A percentile compares a stretch with the other conserved stretches of the same genome.
Evolutionary conservation across 805 yeast species (phyloP).

Genomic region (Saccharomyces eubayanus): DNA sequence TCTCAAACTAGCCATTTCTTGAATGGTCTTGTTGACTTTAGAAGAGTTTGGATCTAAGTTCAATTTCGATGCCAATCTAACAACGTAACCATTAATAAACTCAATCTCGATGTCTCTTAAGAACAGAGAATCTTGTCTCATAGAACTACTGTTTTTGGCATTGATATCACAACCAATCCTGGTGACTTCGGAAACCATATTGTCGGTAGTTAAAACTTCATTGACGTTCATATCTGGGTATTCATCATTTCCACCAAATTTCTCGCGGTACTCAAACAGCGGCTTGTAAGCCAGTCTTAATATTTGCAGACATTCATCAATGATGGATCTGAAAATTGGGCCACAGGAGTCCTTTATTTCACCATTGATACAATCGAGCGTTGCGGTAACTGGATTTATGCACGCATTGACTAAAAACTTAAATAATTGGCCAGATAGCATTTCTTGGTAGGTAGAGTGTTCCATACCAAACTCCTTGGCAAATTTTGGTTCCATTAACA

Average conservation of each 20-base stretch:
- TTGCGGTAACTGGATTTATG: constrained; percentile 75
- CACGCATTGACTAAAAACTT: constrained; percentile 76
- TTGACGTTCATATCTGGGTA: constrained; percentile 26
- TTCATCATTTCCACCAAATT: constrained; percentile 12
- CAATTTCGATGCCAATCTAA: constrained; percentile 41
- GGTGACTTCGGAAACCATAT: constrained; percentile 33
- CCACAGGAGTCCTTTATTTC: constrained; percentile 49
- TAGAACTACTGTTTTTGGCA: constrained; percentile 45
- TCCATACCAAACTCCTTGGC: constrained; percentile 24
- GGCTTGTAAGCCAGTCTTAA: constrained; percentile 24
- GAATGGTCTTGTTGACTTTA: constrained; percentile 29
- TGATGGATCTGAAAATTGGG: constrained; percentile 28
- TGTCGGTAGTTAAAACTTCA: constrained; percentile 24
- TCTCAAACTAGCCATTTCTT: constrained; percentile 31
- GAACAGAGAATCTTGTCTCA: constrained; percentile 47
- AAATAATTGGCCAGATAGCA: constrained; percentile 55
- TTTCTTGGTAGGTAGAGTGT: constrained; percentile 37
- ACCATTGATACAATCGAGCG: constrained; percentile 71
- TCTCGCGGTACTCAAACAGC: constrained; percentile 23
- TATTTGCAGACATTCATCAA: constrained; percentile 30
- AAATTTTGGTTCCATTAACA: constrained; percentile 20
- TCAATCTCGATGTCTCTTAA: constrained; percentile 65
- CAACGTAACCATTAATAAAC: constrained; percentile 76
- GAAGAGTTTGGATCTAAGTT: constrained; percentile 24
- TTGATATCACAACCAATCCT: constrained; percentile 39